Evolutionary conservation across 192 early-diverging fungal species (phyloP).

Genomic region (Coemansia sp.): DNA sequence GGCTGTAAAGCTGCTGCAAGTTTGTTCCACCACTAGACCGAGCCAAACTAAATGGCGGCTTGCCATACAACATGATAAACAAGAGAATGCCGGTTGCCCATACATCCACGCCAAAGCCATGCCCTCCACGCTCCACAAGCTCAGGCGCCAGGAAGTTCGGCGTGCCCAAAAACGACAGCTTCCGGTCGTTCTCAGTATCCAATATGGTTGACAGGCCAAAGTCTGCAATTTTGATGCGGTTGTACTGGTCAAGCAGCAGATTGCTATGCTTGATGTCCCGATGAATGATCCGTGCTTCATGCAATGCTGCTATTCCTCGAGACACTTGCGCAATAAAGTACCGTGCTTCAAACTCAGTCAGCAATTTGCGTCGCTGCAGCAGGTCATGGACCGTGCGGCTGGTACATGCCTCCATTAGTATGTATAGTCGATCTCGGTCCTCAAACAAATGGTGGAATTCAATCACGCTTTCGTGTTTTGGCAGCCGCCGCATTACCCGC

Average conservation of each 20-base stretch:
- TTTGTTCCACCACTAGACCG: constrained; percentile 13
- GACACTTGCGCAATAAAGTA: constrained; percentile 83
- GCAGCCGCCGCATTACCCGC: constrained; percentile 48
- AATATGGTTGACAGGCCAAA: constrained; percentile 91
- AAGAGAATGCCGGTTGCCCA: constrained; percentile 92
- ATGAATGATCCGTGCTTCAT: constrained; percentile 78
- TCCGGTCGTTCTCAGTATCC: constrained; percentile 76
- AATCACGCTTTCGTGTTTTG: constrained; percentile 77
- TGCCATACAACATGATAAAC: constrained; percentile 86
- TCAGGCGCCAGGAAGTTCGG: constrained; percentile 98
- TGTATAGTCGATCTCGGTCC: constrained; percentile 80
- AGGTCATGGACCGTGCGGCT: constrained; percentile 84
- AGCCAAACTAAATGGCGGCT: constrained; percentile 72
- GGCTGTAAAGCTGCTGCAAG: constrained; percentile 42
- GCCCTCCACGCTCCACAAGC: constrained; percentile 82
- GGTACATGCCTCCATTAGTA: constrained; percentile 90
- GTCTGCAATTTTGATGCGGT: constrained; percentile 90
- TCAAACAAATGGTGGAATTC: constrained; percentile 81
- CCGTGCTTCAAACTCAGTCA: constrained; percentile 88
- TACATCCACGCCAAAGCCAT: constrained; percentile 91
- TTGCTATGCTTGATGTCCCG: constrained; percentile 96
- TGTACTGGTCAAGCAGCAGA: constrained; percentile 75
- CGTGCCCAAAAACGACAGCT: constrained; percentile 95
- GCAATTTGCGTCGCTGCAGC: constrained; percentile 67
- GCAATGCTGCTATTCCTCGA: constrained; percentile 78